Conservation (phyloP, 495 filamentous ascomycete species). For the Apodospora peruviana region DNA sequence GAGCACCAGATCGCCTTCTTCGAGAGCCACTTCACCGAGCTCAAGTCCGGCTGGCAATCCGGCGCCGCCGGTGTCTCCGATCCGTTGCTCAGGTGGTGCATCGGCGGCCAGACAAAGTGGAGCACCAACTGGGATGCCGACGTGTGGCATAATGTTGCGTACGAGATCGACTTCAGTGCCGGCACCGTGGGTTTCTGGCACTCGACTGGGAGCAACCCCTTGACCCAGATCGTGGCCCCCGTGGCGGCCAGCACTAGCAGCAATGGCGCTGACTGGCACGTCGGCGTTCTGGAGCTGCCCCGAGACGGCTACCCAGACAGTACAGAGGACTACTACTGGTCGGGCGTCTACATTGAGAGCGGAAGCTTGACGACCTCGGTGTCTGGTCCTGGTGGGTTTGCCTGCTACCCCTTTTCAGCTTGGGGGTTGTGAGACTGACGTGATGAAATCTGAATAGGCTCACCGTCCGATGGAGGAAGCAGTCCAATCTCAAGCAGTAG, state of each 20-base stretch:
- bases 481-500: constrained; percentile 3
- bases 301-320: constrained; percentile 48
- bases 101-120: constrained; percentile 38
- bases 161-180: constrained; percentile 58
- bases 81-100: constrained; percentile 36
- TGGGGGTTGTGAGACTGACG: background rate
- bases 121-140: constrained; percentile 44
- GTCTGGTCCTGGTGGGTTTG: constrained; percentile 21
- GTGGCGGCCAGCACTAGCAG: constrained; percentile 54
- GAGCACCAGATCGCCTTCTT: constrained; percentile 78
- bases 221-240: constrained; percentile 51
- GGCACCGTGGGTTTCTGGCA: constrained; percentile 64
- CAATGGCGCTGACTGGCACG: constrained; percentile 72
- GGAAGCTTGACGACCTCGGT: constrained; percentile 52
- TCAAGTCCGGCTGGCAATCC: constrained; percentile 63
- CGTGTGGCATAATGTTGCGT: constrained; percentile 75
- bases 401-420: background rate
- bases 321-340: constrained; percentile 66
- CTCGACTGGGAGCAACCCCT: constrained; percentile 51
- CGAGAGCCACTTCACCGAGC: constrained; percentile 69
- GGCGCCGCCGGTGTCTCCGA: constrained; percentile 52
- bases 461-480: constrained; percentile 1
- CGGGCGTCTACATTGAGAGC: constrained; percentile 67
- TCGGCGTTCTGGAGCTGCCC: constrained; percentile 65
- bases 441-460: background rate